Evolutionary conservation across 306 rosid species (phyloP).

Genomic region (Vigna radiata): DNA sequence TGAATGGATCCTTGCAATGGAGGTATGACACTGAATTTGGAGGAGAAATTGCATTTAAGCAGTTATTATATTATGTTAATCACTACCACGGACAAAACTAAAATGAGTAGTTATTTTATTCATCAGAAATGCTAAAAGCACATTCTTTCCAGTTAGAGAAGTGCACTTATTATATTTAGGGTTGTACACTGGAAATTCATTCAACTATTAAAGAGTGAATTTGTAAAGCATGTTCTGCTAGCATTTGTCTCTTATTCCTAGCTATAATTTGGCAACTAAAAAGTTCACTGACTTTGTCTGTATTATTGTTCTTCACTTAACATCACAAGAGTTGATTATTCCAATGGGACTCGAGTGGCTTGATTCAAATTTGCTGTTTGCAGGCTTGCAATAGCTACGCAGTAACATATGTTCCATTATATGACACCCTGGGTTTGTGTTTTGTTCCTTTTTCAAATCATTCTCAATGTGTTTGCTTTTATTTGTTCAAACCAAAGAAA

Average conservation of each 20-base stretch:
- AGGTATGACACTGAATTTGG: conserved; percentile 55
- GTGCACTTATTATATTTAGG: not conserved
- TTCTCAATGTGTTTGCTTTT: conserved; percentile 31
- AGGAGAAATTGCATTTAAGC: not conserved
- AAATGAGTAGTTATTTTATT: conserved; percentile 5
- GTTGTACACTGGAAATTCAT: not conserved
- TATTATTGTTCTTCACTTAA: conserved; percentile 10
- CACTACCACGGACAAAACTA: conserved; percentile 4
- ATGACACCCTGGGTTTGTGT: conserved; percentile 83
- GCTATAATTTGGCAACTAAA: not conserved
- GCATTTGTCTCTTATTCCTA: not conserved
- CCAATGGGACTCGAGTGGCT: conserved; percentile 11
- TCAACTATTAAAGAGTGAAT: not conserved
- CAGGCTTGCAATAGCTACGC: conserved; percentile 93
- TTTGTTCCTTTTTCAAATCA: conserved; percentile 16
- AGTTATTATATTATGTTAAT: conserved; percentile 9
- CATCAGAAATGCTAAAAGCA: not conserved
- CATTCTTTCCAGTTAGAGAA: not conserved
- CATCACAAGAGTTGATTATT: not conserved
- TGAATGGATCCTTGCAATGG: conserved; percentile 85
- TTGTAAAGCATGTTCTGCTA: not conserved
- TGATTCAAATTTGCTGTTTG: conserved; percentile 38
- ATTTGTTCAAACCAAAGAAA: not conserved
- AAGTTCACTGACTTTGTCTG: not conserved
- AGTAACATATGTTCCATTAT: conserved; percentile 80